Conservation (phyloP, 139 green algal genomes). For the Coelastrella sp. region DNA sequence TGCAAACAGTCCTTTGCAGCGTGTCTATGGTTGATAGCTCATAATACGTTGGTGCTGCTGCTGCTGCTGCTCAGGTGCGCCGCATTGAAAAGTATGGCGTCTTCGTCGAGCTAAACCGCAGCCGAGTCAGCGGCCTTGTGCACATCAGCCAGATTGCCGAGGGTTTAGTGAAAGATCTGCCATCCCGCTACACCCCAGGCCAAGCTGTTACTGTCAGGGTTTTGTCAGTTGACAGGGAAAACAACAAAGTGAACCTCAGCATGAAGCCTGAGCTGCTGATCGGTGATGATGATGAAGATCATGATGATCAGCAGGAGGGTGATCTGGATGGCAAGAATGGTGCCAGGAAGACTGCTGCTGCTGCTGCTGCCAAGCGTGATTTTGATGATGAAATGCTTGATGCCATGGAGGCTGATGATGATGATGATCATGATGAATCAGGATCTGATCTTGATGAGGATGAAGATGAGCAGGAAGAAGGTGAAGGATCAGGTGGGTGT, state of each 20-base stretch:
- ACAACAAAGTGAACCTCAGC: slow-evolving; percentile 71
- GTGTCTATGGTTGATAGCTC: too few relatives aligned
- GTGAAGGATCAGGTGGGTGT: too few relatives aligned
- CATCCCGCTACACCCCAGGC: slow-evolving; percentile 59
- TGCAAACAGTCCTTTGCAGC: too few relatives aligned
- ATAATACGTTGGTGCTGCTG: not conserved
- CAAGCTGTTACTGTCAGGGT: slow-evolving; percentile 81
- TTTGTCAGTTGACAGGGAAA: slow-evolving; percentile 70
- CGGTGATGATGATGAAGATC: slow-evolving; percentile 53
- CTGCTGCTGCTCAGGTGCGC: slow-evolving; percentile 59
- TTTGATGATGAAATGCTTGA: slow-evolving; percentile 64
- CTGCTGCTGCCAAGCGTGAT: slow-evolving; percentile 48
- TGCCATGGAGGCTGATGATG: not conserved
- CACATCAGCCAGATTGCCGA: slow-evolving; percentile 61
- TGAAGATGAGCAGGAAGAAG: slow-evolving; percentile 39
- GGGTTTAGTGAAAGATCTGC: slow-evolving; percentile 67
- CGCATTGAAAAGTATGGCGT: slow-evolving; percentile 87
- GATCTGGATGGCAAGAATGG: not conserved
- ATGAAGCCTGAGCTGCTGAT: slow-evolving; percentile 78
- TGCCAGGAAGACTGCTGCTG: too few relatives aligned
- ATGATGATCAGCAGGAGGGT: not conserved
- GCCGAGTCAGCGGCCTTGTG: slow-evolving; percentile 71
- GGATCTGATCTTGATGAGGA: slow-evolving; percentile 30
- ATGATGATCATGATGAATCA: slow-evolving; percentile 40
- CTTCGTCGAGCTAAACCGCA: slow-evolving; percentile 85